Conservation (phyloP, 257 asterid species). For the Mitragyna speciosa region DNA sequence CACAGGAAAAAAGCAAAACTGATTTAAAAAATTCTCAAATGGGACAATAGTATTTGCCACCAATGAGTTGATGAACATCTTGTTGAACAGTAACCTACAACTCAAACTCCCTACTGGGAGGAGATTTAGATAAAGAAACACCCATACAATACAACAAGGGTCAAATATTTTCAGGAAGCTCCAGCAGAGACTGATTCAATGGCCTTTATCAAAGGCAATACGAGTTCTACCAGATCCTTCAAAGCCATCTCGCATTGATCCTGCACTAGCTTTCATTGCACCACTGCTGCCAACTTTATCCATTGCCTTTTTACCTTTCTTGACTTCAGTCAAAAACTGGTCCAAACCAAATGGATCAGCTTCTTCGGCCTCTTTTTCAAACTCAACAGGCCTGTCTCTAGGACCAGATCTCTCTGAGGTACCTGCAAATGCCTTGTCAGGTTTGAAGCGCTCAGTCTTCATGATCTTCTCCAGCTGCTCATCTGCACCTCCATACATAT, state of each 20-base stretch:
- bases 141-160: neutral
- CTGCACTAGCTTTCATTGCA: slow-evolving; percentile 50
- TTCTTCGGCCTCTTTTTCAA: slow-evolving; percentile 66
- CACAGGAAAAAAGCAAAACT: neutral
- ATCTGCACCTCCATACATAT: slow-evolving; percentile 81
- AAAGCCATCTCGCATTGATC: slow-evolving; percentile 44
- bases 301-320: slow-evolving; percentile 82
- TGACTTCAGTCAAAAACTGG: slow-evolving; percentile 84
- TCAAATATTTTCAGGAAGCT: neutral
- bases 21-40: neutral
- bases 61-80: neutral
- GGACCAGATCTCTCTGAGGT: slow-evolving; percentile 67
- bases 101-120: neutral
- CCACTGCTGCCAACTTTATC: slow-evolving; percentile 67
- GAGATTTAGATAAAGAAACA: neutral
- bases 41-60: neutral
- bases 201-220: slow-evolving; percentile 43
- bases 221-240: slow-evolving; percentile 43
- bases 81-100: neutral
- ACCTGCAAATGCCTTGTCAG: slow-evolving; percentile 70
- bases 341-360: slow-evolving; percentile 94
- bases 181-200: slow-evolving; percentile 9
- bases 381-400: slow-evolving; percentile 79
- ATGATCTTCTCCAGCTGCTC: slow-evolving; percentile 82
- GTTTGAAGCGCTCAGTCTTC: slow-evolving; percentile 85